Evolutionary conservation across 306 rosid species (phyloP).

Genomic region (Begonia fuchsioides): DNA sequence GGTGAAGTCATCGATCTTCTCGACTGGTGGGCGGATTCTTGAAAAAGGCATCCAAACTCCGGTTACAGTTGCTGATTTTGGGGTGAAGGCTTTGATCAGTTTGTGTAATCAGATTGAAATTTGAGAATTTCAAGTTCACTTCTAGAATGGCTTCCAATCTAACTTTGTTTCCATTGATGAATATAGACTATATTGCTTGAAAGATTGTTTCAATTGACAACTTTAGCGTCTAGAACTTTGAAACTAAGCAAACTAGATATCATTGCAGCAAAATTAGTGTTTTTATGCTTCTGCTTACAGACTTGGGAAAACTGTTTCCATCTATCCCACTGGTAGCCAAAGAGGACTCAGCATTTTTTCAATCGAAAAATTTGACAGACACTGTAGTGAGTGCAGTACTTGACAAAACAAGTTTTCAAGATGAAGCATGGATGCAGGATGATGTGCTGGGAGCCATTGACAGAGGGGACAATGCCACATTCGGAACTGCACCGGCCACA

Average conservation of each 20-base stretch:
- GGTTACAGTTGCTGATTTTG: slow-evolving; percentile 87
- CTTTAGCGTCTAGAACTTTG: too few relatives aligned
- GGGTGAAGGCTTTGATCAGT: slow-evolving; percentile 89
- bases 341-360: slow-evolving; percentile 75
- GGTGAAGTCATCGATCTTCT: slow-evolving; percentile 49
- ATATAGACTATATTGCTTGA: too few relatives aligned
- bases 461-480: slow-evolving; percentile 69
- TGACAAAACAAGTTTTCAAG: slow-evolving; percentile 21
- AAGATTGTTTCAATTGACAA: too few relatives aligned
- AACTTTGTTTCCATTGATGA: too few relatives aligned
- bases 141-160: too few relatives aligned
- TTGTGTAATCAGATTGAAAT: slow-evolving; percentile 65
- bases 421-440: slow-evolving; percentile 33
- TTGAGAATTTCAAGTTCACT: too few relatives aligned
- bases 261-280: too few relatives aligned
- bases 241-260: too few relatives aligned
- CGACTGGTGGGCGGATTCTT: slow-evolving; percentile 24
- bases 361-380: slow-evolving; percentile 39
- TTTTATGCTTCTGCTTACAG: slow-evolving; percentile 39
- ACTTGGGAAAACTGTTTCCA: slow-evolving; percentile 67
- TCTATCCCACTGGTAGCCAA: slow-evolving; percentile 84
- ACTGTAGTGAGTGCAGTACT: slow-evolving; percentile 40
- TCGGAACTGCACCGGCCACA: slow-evolving; percentile 65
- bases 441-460: slow-evolving; percentile 68
- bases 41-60: slow-evolving; percentile 68